phyloP scores from a whole-genome alignment of 345 rosid genomes.

The Eucalyptus sp. region DNA sequence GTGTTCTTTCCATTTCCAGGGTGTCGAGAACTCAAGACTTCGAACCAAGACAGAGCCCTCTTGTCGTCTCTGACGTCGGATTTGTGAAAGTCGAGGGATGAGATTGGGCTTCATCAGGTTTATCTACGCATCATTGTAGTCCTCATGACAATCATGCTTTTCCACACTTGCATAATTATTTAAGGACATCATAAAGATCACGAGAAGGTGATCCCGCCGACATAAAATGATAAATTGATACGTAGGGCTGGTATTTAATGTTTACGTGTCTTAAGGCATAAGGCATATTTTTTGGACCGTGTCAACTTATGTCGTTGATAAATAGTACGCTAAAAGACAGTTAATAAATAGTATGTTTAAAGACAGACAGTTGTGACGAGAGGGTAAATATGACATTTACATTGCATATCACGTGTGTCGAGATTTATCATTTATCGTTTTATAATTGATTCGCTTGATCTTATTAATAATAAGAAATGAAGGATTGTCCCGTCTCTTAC shows the following conservation, averaged over 20 bases:
- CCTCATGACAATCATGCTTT: background rate
- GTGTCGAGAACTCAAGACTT: background rate
- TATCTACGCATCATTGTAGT: background rate
- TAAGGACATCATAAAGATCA: no score
- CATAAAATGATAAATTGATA: background rate
- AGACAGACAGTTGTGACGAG: background rate
- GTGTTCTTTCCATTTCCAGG: background rate
- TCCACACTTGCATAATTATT: background rate
- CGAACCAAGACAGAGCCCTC: background rate
- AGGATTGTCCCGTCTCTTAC: rapidly evolving
- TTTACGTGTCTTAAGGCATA: background rate
- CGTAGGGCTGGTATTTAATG: background rate
- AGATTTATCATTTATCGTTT: background rate
- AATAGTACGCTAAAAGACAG: no score
- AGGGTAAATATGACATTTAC: background rate
- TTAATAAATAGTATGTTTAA: no score
- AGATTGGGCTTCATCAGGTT: background rate
- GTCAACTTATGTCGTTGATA: no score
- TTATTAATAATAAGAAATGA: background rate
- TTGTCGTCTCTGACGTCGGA: background rate
- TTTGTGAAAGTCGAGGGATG: background rate
- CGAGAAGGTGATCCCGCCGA: background rate
- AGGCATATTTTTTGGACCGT: background rate
- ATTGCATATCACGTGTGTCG: rapidly evolving
- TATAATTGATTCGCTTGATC: rapidly evolving